phyloP scores from a whole-genome alignment of 129 eudicot species.

The Glebionis coronaria region DNA sequence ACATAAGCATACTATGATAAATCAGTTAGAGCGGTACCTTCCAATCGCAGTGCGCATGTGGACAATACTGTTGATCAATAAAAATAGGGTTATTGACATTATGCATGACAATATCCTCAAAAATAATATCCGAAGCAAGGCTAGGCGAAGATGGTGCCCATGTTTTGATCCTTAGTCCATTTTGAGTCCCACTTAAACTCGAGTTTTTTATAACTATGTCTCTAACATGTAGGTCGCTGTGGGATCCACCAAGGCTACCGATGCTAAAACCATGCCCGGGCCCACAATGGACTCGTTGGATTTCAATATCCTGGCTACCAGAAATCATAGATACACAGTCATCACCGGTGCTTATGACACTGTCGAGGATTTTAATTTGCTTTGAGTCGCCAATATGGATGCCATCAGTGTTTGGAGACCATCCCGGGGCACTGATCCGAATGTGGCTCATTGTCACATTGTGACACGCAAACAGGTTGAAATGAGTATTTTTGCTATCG shows the following conservation, averaged over 20 bases:
- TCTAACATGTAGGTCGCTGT: conserved; percentile 24
- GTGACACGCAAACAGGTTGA: conserved; percentile 52
- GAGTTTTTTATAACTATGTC: conserved; percentile 42
- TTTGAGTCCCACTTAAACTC: conserved; percentile 50
- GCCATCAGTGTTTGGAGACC: conserved; percentile 73
- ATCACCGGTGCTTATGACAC: conserved; percentile 65
- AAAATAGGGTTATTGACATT: conserved; percentile 63
- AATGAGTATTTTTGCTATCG: conserved; percentile 58
- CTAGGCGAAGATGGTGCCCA: conserved; percentile 47
- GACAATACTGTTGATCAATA: conserved; percentile 77
- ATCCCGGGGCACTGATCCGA: conserved; percentile 35
- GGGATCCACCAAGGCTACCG: conserved; percentile 63
- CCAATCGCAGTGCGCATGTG: conserved; percentile 30
- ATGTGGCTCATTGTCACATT: conserved; percentile 40
- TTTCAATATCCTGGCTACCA: conserved; percentile 35
- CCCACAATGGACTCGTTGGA: conserved; percentile 49
- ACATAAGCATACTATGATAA: neutral
- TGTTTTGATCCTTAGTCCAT: conserved; percentile 75
- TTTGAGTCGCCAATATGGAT: conserved; percentile 53
- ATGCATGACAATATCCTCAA: conserved; percentile 42
- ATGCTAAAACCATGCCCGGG: conserved; percentile 90
- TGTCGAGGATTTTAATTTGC: conserved; percentile 30
- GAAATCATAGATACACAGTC: conserved; percentile 63
- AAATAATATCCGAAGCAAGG: conserved; percentile 41
- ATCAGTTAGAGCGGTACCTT: conserved; percentile 24